phyloP scores from a whole-genome alignment of 2,329 filamentous ascomycete species.

The Grosmannia huntii region DNA sequence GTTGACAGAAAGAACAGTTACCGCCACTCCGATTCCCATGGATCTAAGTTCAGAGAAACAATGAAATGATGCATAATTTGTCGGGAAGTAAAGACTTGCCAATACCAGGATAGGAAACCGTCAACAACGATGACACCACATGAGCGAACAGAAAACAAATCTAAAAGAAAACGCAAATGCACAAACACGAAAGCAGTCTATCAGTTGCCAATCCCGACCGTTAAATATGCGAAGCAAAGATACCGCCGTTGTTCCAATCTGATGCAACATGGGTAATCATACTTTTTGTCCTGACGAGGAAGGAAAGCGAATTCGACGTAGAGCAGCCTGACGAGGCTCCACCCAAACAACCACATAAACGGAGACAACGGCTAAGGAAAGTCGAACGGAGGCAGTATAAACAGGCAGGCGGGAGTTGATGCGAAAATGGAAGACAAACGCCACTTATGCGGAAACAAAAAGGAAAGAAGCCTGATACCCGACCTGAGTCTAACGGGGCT shows the following conservation, averaged over 20 bases:
- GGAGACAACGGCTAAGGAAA: constrained; percentile 1
- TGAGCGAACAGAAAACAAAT: neutral
- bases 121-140: neutral
- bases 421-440: neutral
- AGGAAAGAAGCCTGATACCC: neutral
- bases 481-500: too few species aligned
- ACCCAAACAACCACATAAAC: constrained; percentile 3
- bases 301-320: neutral
- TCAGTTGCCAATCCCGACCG: constrained; percentile 18
- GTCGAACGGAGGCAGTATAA: neutral
- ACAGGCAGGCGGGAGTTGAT: constrained; percentile 3
- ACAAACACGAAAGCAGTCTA: constrained; percentile 18
- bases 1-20: neutral
- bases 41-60: neutral
- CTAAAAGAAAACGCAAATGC: neutral
- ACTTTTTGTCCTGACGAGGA: constrained; percentile 11
- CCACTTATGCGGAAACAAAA: neutral
- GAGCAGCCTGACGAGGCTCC: neutral
- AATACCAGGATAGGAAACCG: neutral
- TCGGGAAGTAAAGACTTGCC: neutral
- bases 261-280: constrained; percentile 22
- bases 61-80: neutral
- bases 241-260: constrained; percentile 23
- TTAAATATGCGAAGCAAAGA: constrained; percentile 24
- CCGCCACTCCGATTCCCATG: neutral